Base-by-base conservation (phyloP, 768 basidiomycete genomes). In the Holtermanniella nyarrowii region DNA sequence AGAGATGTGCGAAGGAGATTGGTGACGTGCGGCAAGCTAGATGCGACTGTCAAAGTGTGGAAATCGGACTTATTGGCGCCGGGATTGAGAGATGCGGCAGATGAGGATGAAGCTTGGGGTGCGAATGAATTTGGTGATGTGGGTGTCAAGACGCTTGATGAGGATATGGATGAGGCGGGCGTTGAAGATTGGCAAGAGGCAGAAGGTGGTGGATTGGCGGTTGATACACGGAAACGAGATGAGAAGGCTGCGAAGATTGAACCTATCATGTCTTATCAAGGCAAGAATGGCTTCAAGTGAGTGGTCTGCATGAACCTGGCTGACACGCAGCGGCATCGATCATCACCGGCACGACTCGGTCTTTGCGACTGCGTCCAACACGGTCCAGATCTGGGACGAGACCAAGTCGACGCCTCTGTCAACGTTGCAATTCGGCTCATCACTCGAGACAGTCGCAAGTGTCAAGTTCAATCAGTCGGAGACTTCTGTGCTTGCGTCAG, bases 361-460 rank as follows among this genome's bases (percentile, higher is more conserved):
- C 3, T 99, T 99, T 61, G 93, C 90, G 0, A 91, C 93, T 0
- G 90, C 89, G 1, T 93, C 89, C 0, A 88, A 84, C 60, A 78
- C 80, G 44, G 90, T 99, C 5, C 93, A 97, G 69, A 78, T 99
- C 59, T 99, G 95, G 95, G 95, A 99, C 61, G 89, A 96, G 72
- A 91, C 84, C 31, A 88, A 88, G 76, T 88, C 82, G 49, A 80
- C 86, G 1, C 82, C 89, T 11, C 75, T 95, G 44, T 87, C 86
- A 16, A 86, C 89, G 53, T 78, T 95, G 51, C 84, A 84, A 2
- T 91, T 90, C 68, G 82, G 87, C 5, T 84, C 82, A 21, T 83
- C 87, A 21, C 82, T 83, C 5, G 93, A 97, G 76, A 91, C 88
- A 0, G 82, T 97, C 41, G 82, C 83, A 7, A 78, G 81, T 39